Percentiles rank a stretch among this genome's conserved stretches.
These are phyloP conservation scores for Edhazardia aedis DNA, from an alignment of 371 early-diverging fungal species.

Conservation along the genomic window DNA sequence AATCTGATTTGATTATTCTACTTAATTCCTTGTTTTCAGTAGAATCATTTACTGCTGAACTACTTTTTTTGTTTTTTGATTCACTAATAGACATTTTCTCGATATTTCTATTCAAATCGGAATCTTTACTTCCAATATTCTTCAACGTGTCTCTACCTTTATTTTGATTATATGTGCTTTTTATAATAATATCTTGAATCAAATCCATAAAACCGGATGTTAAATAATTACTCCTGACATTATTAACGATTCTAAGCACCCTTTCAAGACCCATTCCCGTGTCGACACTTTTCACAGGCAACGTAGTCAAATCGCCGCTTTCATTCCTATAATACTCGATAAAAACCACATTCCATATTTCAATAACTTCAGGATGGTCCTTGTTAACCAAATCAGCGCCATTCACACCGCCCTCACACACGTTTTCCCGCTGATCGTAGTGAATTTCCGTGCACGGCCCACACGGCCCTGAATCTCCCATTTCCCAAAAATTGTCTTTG, in stretches of 20 bases:
- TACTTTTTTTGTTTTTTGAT: no score
- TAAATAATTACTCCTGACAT: slow-evolving; percentile 86
- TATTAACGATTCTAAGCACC: slow-evolving; percentile 75
- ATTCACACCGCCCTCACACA: slow-evolving; percentile 52
- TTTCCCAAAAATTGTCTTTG: slow-evolving; percentile 99
- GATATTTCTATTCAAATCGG: no score
- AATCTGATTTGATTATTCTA: no score
- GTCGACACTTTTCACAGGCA: slow-evolving; percentile 89
- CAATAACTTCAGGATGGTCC: slow-evolving; percentile 93
- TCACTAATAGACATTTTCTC: no score
- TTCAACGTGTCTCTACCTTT: no score
- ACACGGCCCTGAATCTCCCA: slow-evolving; percentile 98
- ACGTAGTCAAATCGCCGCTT: slow-evolving; percentile 61
- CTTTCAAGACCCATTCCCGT: slow-evolving; percentile 97
- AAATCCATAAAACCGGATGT: no score
- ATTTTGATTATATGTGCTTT: no score
- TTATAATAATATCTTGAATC: no score
- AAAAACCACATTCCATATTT: slow-evolving; percentile 99
- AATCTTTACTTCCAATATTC: no score
- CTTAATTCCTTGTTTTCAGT: no score
- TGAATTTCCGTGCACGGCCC: slow-evolving; percentile 98
- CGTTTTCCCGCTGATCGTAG: slow-evolving; percentile 73
- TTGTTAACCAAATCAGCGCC: slow-evolving; percentile 74
- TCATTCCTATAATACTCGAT: slow-evolving; percentile 93
- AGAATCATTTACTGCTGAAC: no score